Base-by-base conservation (phyloP, 2,329 filamentous ascomycete genomes). In the Penicillium sp. region DNA sequence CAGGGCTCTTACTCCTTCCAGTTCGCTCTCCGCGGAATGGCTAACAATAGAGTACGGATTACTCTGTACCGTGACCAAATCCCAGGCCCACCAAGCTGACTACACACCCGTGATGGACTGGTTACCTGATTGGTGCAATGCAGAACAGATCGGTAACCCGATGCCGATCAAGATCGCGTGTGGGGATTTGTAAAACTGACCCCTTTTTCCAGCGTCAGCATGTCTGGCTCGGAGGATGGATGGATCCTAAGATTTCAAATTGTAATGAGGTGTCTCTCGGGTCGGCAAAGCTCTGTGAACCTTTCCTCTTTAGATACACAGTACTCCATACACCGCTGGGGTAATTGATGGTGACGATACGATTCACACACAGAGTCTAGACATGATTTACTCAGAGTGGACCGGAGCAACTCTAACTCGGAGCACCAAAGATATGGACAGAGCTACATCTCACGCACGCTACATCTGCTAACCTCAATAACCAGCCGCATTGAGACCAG, bases 121-220 rank as follows among this genome's bases (percentile, higher is more conserved):
- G 25, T 56, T 59, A 22, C 56, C 57, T 19, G 13, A 8, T 55
- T 52, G 49, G 46, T 51, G 14, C n/a, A 14, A 28, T 58, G 61
- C 55, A 46, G 56, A 49, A 55, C 37, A 52, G 60, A 63, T 65
- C 63, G 60, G 55, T 62, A 22, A 37, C 46, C 53, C 51, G 35
- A 43, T 37, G 54, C 56, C 57, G 64, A 65, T 65, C 61, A 40
- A 64, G 61, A 64, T 64, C 59, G 59, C 35, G 55, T 55, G 57
- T 65, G 61, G 61, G 54, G 57, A 49, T 59, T 42, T 37, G 35
- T 53, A 57, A 37, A 48, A 58, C 54, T 60, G 60, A 42, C 49
- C 58, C 26, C 54, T 37, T 37, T 22, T 48, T n/a, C 25, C 7
- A 48, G 25, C 35, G 33, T 10, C 6, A 16, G 25, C 46, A 51